Evolutionary conservation across 1,284 basidiomycete species (phyloP).

Genomic region (Moesziomyces antarcticus): DNA sequence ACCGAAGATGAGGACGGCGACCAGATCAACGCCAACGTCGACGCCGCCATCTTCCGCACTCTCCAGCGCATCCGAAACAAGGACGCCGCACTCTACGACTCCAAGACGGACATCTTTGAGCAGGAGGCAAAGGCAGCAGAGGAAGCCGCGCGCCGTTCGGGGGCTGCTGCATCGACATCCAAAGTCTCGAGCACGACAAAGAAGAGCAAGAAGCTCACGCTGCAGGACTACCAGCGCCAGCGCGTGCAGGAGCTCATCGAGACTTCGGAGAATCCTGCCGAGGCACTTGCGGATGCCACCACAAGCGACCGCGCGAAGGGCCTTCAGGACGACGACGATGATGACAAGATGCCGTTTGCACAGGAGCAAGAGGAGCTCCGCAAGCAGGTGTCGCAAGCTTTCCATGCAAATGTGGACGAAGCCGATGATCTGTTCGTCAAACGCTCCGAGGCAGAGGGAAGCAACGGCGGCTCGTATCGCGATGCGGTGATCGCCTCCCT

Average conservation of each 20-base stretch:
- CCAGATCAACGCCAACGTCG: constrained; percentile 91
- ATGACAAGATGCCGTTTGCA: constrained; percentile 75
- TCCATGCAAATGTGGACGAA: constrained; percentile 72
- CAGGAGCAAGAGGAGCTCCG: constrained; percentile 82
- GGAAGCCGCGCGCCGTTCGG: constrained; percentile 22
- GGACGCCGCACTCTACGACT: constrained; percentile 86
- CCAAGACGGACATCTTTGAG: constrained; percentile 65
- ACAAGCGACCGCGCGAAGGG: constrained; percentile 24
- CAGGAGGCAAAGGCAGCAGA: constrained; percentile 39
- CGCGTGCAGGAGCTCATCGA: constrained; percentile 63
- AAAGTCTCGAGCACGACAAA: constrained; percentile 24
- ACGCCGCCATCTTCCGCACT: constrained; percentile 93
- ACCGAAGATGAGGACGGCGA: constrained; percentile 95
- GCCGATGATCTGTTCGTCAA: constrained; percentile 73
- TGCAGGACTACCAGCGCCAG: constrained; percentile 64
- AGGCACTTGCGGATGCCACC: constrained; percentile 64
- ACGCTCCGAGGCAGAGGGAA: constrained; percentile 79
- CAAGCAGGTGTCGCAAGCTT: constrained; percentile 84
- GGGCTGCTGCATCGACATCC: constrained; percentile 5
- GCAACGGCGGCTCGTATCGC: constrained; percentile 81
- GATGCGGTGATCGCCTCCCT: constrained; percentile 84
- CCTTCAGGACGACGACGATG: constrained; percentile 71
- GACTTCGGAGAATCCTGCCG: constrained; percentile 58
- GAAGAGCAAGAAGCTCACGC: constrained; percentile 60
- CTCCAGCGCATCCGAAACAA: constrained; percentile 84